A percentile compares a stretch with the other conserved stretches of the same genome.
phyloP scores from a whole-genome alignment of 768 basidiomycete species.

The Panus rudis region DNA sequence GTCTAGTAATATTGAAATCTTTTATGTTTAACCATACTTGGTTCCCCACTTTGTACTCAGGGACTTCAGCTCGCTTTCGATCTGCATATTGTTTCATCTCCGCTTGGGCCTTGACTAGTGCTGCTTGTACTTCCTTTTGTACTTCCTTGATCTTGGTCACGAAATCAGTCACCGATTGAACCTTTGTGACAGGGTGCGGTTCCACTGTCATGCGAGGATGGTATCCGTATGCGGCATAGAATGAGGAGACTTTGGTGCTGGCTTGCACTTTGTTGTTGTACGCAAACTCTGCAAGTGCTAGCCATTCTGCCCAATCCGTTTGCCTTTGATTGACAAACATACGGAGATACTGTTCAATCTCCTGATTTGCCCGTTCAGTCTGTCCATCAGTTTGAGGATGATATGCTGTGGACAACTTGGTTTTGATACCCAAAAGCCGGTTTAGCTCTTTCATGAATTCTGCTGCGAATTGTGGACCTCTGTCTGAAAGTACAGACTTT shows the following conservation, averaged over 20 bases:
- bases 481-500: slow-evolving; percentile 10
- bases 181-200: too few species aligned
- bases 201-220: slow-evolving; percentile 3
- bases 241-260: slow-evolving; percentile 17
- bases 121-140: slow-evolving; percentile 5
- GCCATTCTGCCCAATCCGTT: slow-evolving; percentile 34
- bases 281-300: slow-evolving; percentile 34
- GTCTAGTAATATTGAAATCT: slow-evolving; percentile 18
- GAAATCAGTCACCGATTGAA: slow-evolving; percentile 13
- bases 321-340: slow-evolving; percentile 32
- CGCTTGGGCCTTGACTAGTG: slow-evolving; percentile 16
- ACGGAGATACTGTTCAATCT: slow-evolving; percentile 31
- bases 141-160: slow-evolving; percentile 14
- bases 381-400: slow-evolving; percentile 38
- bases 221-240: neutral
- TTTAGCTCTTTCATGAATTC: neutral
- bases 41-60: slow-evolving; percentile 12
- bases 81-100: slow-evolving; percentile 22
- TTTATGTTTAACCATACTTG: slow-evolving; percentile 22
- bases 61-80: neutral
- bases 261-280: slow-evolving; percentile 31
- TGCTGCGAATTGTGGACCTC: slow-evolving; percentile 21
- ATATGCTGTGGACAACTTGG: slow-evolving; percentile 28
- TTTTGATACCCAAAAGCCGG: neutral
- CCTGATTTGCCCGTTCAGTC: slow-evolving; percentile 32